Evolutionary conservation across 2,329 filamentous ascomycete species (phyloP), one percentile per base, ranked within the genome.

Genomic region (Epichloe sylvatica): DNA sequence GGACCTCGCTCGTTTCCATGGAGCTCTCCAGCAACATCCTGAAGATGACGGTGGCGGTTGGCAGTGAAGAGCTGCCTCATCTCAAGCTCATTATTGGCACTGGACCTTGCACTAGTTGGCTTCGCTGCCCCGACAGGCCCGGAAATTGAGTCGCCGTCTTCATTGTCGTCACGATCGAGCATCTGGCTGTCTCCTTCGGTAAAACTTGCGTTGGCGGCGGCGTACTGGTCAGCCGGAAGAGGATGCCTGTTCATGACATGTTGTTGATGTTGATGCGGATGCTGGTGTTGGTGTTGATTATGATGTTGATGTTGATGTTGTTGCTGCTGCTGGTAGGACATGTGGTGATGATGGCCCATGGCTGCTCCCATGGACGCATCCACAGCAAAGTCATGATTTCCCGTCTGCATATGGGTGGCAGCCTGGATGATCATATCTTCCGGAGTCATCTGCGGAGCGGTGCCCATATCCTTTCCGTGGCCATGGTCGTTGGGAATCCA

Each of bases 1-100:
- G 86, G 84, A 0, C 85, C 86, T 48, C 84, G 76, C 62, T 91
- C 86, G 57, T 87, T 88, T 42, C 83, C 82, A 56, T 88, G 84
- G 25, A 90, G 75, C 64, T 90, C 84, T 35, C 75, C 72, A 3
- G 86, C 86, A 15, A 91, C 81, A 8, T 90, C 84, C 55, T 80
- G 77, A 25, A 91, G 66, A 33, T 67, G 74, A 34, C 85, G 79
- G 54, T 80, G 74, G 54, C 79, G 78, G 60, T 89, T 89, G 50
- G 75, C 71, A n/a, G 73, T 69, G 54, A 87, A 84, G 46, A 91
- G 72, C 59, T 86, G 82, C 41, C 85, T 77, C 75, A 91, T 81
- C 64, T 91, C 86, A 51, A 85, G 74, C 64, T 90, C 86, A 58
- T 90, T 90, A 55, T 86, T 87, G 3, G 84, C 84, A 54, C 80